Conservation (phyloP, 202 grass and related monocot genomes). For the Eragrostis tef region DNA sequence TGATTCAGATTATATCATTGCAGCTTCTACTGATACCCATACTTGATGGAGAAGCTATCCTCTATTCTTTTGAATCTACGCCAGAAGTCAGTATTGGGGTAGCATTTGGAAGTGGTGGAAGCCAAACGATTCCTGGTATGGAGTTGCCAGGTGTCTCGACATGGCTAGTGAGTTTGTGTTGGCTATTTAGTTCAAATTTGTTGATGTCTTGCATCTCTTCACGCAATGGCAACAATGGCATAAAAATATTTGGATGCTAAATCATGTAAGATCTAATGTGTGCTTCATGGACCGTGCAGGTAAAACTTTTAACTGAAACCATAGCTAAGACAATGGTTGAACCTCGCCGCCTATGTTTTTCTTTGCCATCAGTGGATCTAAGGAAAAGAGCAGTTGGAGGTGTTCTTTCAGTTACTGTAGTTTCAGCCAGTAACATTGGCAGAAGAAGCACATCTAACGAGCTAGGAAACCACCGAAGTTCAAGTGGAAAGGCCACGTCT, state of each 20-base stretch:
- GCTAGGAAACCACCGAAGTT: slow-evolving; percentile 54
- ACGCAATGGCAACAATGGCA: not conserved
- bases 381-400: slow-evolving; percentile 75
- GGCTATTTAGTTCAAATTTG: slow-evolving; percentile 5
- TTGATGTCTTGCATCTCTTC: slow-evolving; percentile 34
- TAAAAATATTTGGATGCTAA: slow-evolving; percentile 13
- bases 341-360: slow-evolving; percentile 81
- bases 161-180: slow-evolving; percentile 80
- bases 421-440: slow-evolving; percentile 75
- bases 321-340: slow-evolving; percentile 88
- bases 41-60: slow-evolving; percentile 95
- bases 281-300: slow-evolving; percentile 57
- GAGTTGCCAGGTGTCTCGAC: slow-evolving; percentile 92
- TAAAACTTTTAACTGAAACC: slow-evolving; percentile 95
- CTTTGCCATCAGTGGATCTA: slow-evolving; percentile 83
- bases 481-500: slow-evolving; percentile 42
- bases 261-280: slow-evolving; percentile 25
- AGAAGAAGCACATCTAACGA: slow-evolving; percentile 51
- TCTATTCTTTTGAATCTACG: slow-evolving; percentile 93
- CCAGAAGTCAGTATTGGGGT: slow-evolving; percentile 93
- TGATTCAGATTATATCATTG: slow-evolving; percentile 49
- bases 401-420: slow-evolving; percentile 81
- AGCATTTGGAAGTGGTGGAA: slow-evolving; percentile 93
- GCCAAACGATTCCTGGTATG: slow-evolving; percentile 78
- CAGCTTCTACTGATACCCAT: slow-evolving; percentile 90